Base-by-base conservation (phyloP, 108 stramenopile genomes). In the Conticribra guillardii region DNA sequence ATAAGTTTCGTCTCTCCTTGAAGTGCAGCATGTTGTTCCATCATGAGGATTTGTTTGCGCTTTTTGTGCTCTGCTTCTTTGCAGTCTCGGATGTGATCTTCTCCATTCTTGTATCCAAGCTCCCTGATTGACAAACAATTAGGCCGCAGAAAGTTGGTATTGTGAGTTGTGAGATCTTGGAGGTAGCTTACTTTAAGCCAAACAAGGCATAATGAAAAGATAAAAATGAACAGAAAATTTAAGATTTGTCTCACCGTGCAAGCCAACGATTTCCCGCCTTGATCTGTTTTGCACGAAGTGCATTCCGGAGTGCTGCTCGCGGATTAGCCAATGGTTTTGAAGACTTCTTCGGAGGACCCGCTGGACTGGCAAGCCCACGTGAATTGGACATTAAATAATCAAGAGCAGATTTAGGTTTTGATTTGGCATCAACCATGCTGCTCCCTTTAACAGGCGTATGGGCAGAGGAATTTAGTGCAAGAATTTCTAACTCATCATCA, bases 61-160 rank as follows among this genome's bases (percentile, higher is more conserved):
- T 93, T 93, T 57, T 82, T 73, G 3, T 82, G 72, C 48, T 91
- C 94, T 1, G 68, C 72, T 45, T 58, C 53, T 32, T 73, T 63
- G 53, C 94, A 95, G 61, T 95, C 94, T 34, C 84, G 76, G 37
- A 95, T 69, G 67, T 95, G 94, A 28, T 93, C 94, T 67, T 90
- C 69, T 64, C 83, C 89, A 16, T 61, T 88, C 49, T 89, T 86
- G 80, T 95, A 95, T 17, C 90, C 91, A 29, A 95, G 70, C 73
- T 95, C 94, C 2, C 89, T 92, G 61, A 46, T 31, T 32, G 11
- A 33, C 24, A 34, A 67, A 2, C 21, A 75, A 16, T 23, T 0
- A 14, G 27, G 19, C 17, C 17, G 34, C 30, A 26, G 26, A 8
- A 21, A n/a, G 5, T 50, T 15, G 48, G 26, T 19, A 16, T 22